Evolutionary conservation across 495 filamentous ascomycete genomes (phyloP), one percentile per base, ranked within the genome.

Genomic region (Filosporella fistucella): DNA sequence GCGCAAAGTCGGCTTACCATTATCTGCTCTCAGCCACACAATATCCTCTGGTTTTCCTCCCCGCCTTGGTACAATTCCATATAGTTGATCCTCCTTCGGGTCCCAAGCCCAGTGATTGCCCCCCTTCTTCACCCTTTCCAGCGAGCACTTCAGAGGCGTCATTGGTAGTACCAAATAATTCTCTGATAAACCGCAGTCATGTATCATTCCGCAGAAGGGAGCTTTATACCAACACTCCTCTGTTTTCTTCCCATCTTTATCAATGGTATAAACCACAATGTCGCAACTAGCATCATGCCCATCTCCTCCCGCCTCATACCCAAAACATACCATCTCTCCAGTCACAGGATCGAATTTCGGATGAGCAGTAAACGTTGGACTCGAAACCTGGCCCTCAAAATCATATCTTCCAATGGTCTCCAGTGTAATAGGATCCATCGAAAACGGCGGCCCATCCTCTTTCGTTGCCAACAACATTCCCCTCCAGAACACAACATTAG

Each of bases 321-420:
- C 75, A 47, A 77, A 78, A 33, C 68, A 73, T 4, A 80, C 48
- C 66, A 81, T 68, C 57, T 83, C 79, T 10, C 72, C 70, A 1
- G 71, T 81, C 12, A 61, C 63, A 1, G 78, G 79, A 47, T 81
- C 78, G 39, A 79, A 63, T 55, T 83, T 83, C 0, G 79, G 79
- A 51, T 83, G 79, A 1, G 79, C 79, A 0, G 77, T 78, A 48
- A 83, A 81, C 0, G 75, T 80, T 6, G 71, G 63, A 11, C 61
- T 63, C 0, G 56, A 51, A 11, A 81, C 61, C 60, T 81, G 78
- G 2, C 78, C 78, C 40, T 78, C 77, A 36, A 81, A 83, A 43
- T 75, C 68, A 52, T 76, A 72, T 3, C 66, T 52, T 0, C 75
- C 74, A 36, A 69, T 67, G 1, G 77, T 81, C 52, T 78, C 75